Evolutionary conservation across 2,329 filamentous ascomycete species (phyloP), one percentile per base, ranked within the genome.

Genomic region (Knoxdaviesia capensis): DNA sequence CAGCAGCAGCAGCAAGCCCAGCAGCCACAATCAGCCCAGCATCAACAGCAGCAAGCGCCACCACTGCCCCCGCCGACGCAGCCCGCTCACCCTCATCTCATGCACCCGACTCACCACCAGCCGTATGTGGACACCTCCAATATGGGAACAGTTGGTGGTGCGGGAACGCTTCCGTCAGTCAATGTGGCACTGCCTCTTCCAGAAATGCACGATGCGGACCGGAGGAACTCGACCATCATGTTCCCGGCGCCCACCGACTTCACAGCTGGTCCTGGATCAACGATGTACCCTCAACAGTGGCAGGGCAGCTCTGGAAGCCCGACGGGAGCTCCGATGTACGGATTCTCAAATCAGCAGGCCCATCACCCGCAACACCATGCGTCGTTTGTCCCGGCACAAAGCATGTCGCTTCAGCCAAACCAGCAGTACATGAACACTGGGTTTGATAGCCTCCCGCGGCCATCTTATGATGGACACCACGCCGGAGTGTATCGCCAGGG

Each of bases 241-340:
- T 64, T 60, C 48, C 53, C 50, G 32, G 52, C 60, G 0, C 51
- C 56, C 1, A 56, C 61, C 31, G 68, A 71, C n/a, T 71, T 67
- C 38, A 49, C 54, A 29, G 60, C 54, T 34, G 55, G 64, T 4
- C 53, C 60, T 6, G 51, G 52, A 10, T 53, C 56, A 7, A 51
- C 52, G 10, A 51, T 69, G 39, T 69, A 69, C 48, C 47, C 55
- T 6, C 58, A 58, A 31, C 51, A 57, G 7, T 70, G 66, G 67
- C 64, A 63, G 46, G 54, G 61, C 28, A 53, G 53, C 9, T 64
- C 66, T 3, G 56, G 59, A 1, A 56, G 61, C 0, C 54, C 66
- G 0, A 59, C 52, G 34, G 58, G 58, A 3, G 52, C 64, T 1
- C 48, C 64, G 0, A 53, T 70, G 46, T 71, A 71, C 47, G 51